A percentile compares a stretch with the other conserved stretches of the same genome.
phyloP scores from a whole-genome alignment of 345 rosid species.

The Gossypium ekmanianum region DNA sequence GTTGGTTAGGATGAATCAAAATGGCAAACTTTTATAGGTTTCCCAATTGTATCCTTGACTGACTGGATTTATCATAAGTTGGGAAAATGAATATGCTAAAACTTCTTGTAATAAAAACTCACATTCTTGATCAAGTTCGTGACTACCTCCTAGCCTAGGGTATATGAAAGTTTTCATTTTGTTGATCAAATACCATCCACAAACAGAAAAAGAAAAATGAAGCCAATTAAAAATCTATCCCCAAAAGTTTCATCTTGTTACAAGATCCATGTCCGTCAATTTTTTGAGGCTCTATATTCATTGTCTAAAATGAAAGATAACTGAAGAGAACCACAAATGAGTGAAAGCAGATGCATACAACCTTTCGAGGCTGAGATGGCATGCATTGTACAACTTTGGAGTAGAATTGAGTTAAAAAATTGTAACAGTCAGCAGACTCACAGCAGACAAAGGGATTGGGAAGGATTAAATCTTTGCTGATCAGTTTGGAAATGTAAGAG shows the following conservation, averaged over 20 bases:
- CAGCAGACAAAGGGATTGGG: background rate
- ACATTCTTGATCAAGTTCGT: slow-evolving; percentile 1
- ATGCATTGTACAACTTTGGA: background rate
- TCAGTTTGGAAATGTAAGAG: background rate
- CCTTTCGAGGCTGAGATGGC: slow-evolving; percentile 2
- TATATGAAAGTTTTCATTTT: background rate
- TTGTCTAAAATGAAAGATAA: background rate
- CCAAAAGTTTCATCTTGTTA: background rate
- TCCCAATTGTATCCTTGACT: background rate
- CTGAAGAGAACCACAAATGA: background rate
- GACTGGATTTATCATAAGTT: background rate
- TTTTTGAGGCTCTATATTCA: background rate
- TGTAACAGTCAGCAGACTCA: background rate
- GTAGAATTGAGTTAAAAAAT: background rate
- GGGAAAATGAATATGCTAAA: background rate
- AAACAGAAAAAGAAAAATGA: background rate
- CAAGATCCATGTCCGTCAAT: background rate
- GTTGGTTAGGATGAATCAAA: background rate
- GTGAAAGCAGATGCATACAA: background rate
- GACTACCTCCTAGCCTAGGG: background rate
- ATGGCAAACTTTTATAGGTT: background rate
- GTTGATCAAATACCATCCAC: background rate
- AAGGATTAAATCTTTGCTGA: background rate
- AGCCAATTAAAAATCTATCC: background rate
- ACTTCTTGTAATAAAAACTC: background rate